Evolutionary conservation across 192 early-diverging fungal species (phyloP).

Genomic region (Lobosporangium transversale): DNA sequence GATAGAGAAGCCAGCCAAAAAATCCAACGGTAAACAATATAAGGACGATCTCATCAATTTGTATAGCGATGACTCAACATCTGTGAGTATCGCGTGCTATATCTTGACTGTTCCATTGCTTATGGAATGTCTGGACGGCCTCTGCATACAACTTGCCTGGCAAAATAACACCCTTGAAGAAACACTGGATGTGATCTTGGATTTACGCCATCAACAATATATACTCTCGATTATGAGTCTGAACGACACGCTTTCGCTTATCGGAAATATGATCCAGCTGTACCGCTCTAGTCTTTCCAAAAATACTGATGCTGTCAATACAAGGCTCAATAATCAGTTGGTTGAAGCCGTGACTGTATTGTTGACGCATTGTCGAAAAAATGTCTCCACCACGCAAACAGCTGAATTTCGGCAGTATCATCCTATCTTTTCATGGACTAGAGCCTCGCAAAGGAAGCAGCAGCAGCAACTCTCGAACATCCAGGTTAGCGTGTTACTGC

Average conservation of each 20-base stretch:
- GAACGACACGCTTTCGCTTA: slow-evolving; percentile 39
- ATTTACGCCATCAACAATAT: slow-evolving; percentile 22
- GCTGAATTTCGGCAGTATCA: slow-evolving; percentile 41
- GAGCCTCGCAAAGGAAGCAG: slow-evolving; percentile 15
- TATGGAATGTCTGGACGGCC: slow-evolving; percentile 33
- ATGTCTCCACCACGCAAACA: slow-evolving; percentile 29
- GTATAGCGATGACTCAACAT: slow-evolving; percentile 42
- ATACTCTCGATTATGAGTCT: slow-evolving; percentile 29
- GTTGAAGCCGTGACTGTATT: slow-evolving; percentile 30
- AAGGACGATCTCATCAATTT: slow-evolving; percentile 40
- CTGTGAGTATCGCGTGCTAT: slow-evolving; percentile 34
- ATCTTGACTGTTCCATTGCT: slow-evolving; percentile 39
- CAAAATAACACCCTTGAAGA: slow-evolving; percentile 19
- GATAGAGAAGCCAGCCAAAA: slow-evolving; percentile 1
- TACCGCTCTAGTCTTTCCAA: slow-evolving; percentile 6
- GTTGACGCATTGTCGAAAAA: slow-evolving; percentile 32
- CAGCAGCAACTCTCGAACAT: slow-evolving; percentile 26
- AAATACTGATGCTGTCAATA: background rate
- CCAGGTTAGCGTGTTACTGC: slow-evolving; percentile 28
- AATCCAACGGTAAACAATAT: background rate
- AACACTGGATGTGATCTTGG: slow-evolving; percentile 23
- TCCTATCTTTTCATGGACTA: slow-evolving; percentile 41
- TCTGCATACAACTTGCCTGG: slow-evolving; percentile 32
- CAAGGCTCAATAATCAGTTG: slow-evolving; percentile 9
- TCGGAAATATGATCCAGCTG: slow-evolving; percentile 33